Evolutionary conservation across 768 basidiomycete genomes (phyloP), one percentile per base, ranked within the genome.

Genomic region (Suillus occidentalis): DNA sequence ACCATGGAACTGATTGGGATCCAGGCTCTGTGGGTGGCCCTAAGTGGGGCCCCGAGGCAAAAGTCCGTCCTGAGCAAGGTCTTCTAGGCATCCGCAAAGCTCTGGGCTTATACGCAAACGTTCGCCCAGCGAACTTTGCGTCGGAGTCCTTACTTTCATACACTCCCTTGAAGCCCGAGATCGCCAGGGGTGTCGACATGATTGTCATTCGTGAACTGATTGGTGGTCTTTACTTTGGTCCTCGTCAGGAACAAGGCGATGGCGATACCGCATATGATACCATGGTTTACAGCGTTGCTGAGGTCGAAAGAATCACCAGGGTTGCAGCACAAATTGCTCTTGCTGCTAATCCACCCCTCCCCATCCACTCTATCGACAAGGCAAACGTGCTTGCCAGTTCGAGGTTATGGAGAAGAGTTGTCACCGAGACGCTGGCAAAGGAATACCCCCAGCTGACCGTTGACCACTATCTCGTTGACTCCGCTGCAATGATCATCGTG

Each of bases 381-480:
- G 97, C 97, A 62, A 99, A 99, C 78, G 97, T 99, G 25, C 87
- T 99, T 63, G 97, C 97, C 28, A 92, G 88, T 73, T 97, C 94
- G 42, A 82, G 97, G 58, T 81, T 99, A 49, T 99, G 97, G 97
- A 82, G 97, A 64, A 95, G 89, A 76, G 91, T 94, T 25, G 97
- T 97, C 62, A 90, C 87, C 2, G 94, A 97, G 73, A 89, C 91
- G 2, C 77, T 97, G 69, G 78, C 84, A 58, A 85, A 85, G 39
- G 97, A 99, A 76, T 98, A 91, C 78, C 95, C 97, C 7, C 88
- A 94, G 72, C 77, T 99, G 43, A 84, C 85, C 70, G 79, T 98
- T 56, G 90, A 96, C 73, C 97, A 99, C 79, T 88, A 92, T 62
- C 84, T 99, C 65, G 95, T 99, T 63, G 97, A 99, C 79, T 91